A percentile compares a stretch with the other conserved stretches of the same genome.
Evolutionary conservation across 495 filamentous ascomycete species (phyloP).

Genomic region (Penicillium longicatenatum): DNA sequence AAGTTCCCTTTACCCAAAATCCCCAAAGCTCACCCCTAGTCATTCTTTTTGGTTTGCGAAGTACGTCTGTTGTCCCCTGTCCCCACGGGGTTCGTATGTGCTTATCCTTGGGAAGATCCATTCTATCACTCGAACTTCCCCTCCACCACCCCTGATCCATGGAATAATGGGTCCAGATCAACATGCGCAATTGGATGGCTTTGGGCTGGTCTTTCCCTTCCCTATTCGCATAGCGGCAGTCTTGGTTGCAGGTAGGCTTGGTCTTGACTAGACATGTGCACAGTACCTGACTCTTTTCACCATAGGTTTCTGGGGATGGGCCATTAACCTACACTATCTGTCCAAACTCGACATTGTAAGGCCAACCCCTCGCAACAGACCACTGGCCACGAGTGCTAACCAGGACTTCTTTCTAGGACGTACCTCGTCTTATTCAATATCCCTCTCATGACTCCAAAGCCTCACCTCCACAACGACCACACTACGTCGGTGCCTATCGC

Average conservation of each 20-base stretch:
- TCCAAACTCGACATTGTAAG: conserved; percentile 67
- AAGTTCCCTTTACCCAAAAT: conserved; percentile 15
- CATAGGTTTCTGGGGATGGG: conserved; percentile 89
- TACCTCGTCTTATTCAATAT: conserved; percentile 78
- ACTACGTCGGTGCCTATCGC: conserved; percentile 80
- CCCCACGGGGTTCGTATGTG: conserved; percentile 15
- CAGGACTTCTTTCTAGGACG: conserved; percentile 55
- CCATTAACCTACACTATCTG: conserved; percentile 80
- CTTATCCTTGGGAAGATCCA: neutral
- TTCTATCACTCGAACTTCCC: neutral
- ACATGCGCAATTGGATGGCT: conserved; percentile 78
- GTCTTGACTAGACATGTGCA: neutral
- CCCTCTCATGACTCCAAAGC: conserved; percentile 53
- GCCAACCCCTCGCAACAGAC: conserved; percentile 11
- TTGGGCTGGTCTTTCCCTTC: conserved; percentile 82
- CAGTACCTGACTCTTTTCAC: neutral
- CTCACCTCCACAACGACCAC: conserved; percentile 64
- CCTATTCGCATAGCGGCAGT: conserved; percentile 81
- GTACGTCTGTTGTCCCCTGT: conserved; percentile 3
- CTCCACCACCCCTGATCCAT: conserved; percentile 33
- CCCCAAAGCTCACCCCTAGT: conserved; percentile 41
- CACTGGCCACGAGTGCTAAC: neutral
- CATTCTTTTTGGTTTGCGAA: conserved; percentile 34
- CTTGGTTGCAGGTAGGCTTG: conserved; percentile 68
- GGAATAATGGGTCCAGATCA: conserved; percentile 78